Conservation (phyloP, 768 basidiomycete species). For the Daedaleopsis sinensis region DNA sequence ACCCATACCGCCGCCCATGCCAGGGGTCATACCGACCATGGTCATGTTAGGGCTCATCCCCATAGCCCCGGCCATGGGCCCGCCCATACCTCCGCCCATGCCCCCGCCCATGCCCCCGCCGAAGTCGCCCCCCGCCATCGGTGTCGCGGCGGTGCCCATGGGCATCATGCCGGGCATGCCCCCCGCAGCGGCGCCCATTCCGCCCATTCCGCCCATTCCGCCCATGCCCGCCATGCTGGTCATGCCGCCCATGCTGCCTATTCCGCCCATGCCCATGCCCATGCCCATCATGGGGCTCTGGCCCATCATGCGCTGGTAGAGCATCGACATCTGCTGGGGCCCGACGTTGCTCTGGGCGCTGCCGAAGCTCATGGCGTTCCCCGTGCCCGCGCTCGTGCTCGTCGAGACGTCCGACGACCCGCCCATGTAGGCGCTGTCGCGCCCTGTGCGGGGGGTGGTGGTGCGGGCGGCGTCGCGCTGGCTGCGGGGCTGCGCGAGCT, state of each 20-base stretch:
- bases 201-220: slow-evolving; percentile 26
- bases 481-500: slow-evolving; percentile 88
- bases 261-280: slow-evolving; percentile 29
- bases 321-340: slow-evolving; percentile 86
- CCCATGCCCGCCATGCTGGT: slow-evolving; percentile 27
- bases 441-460: slow-evolving; percentile 42
- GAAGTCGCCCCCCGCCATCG: slow-evolving; percentile 20
- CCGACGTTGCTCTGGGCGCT: slow-evolving; percentile 68
- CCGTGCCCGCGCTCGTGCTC: slow-evolving; percentile 15
- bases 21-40: slow-evolving; percentile 19
- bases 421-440: slow-evolving; percentile 24
- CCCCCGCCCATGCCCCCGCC: slow-evolving; percentile 24
- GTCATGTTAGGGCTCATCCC: slow-evolving; percentile 21
- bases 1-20: slow-evolving; percentile 22
- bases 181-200: slow-evolving; percentile 23
- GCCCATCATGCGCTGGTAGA: slow-evolving; percentile 91
- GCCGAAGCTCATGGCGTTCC: slow-evolving; percentile 27
- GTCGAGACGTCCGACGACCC: slow-evolving; percentile 19
- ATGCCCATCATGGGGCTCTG: slow-evolving; percentile 30
- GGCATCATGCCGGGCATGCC: slow-evolving; percentile 22
- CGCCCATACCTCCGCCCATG: slow-evolving; percentile 30
- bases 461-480: slow-evolving; percentile 57
- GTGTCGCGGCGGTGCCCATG: slow-evolving; percentile 22
- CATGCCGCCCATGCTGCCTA: slow-evolving; percentile 27
- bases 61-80: slow-evolving; percentile 5